Conservation (phyloP, 2,329 filamentous ascomycete species). For the Chaetomium strumarium region DNA sequence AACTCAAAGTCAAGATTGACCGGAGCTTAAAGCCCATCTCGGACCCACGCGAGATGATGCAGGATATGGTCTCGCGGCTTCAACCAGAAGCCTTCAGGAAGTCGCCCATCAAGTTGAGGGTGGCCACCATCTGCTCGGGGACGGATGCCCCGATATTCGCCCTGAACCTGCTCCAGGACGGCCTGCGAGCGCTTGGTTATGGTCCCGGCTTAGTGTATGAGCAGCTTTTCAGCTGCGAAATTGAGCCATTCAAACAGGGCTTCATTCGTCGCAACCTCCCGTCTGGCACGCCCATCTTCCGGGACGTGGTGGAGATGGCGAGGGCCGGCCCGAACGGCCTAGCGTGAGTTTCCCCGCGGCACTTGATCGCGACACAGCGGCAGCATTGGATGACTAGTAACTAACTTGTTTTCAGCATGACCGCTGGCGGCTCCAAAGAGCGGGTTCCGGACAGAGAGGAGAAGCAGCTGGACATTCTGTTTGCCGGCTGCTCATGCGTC, state of each 20-base stretch:
- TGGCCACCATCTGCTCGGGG: slow-evolving; percentile 73
- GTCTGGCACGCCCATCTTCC: slow-evolving; percentile 43
- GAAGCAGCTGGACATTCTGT: slow-evolving; percentile 50
- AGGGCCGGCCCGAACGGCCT: slow-evolving; percentile 27
- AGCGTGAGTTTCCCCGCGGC: slow-evolving; percentile 39
- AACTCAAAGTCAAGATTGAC: slow-evolving; percentile 11
- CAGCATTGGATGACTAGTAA: slow-evolving; percentile 28
- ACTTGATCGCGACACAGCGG: slow-evolving; percentile 25
- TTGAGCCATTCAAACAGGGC: slow-evolving; percentile 57
- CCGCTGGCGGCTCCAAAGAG: slow-evolving; percentile 57
- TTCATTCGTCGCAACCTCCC: slow-evolving; percentile 58
- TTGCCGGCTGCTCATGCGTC: slow-evolving; percentile 70
- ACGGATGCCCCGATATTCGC: slow-evolving; percentile 70
- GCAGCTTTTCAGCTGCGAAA: slow-evolving; percentile 59
- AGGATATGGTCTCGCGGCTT: slow-evolving; percentile 24
- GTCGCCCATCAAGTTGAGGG: slow-evolving; percentile 12
- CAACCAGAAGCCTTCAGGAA: background rate
- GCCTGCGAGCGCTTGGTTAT: slow-evolving; percentile 30
- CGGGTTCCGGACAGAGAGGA: slow-evolving; percentile 44
- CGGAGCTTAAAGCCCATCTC: slow-evolving; percentile 24
- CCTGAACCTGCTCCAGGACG: slow-evolving; percentile 49
- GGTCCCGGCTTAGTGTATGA: slow-evolving; percentile 37
- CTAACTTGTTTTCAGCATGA: slow-evolving; percentile 42
- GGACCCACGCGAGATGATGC: slow-evolving; percentile 27
- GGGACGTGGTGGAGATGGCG: slow-evolving; percentile 53